Base-by-base conservation (phyloP, 2,329 filamentous ascomycete species). In the Whalleya microplaca region DNA sequence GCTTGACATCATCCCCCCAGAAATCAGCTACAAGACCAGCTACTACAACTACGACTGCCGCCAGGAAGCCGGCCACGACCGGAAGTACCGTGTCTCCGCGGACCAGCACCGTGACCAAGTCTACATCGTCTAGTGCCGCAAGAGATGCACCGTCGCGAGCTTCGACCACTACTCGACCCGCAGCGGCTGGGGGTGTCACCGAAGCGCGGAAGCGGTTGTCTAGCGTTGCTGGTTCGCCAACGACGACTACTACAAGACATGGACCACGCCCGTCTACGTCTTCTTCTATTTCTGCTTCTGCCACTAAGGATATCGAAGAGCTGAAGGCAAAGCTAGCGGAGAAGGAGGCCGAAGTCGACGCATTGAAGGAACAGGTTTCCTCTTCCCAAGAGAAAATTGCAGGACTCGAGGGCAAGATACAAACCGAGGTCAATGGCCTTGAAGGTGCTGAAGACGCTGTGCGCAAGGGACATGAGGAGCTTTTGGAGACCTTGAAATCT, bases 201-300 rank as follows among this genome's bases (percentile, higher is more conserved):
- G 78, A 84, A 43, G 76, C 79, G 18, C 84, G 79, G 68, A 88
- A 86, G 74, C 78, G 84, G 27, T 72, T 87, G 18, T 86, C 85
- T 9, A 77, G 77, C 1, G 75, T 78, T 20, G 75, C 79, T 23
- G 68, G 72, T 1, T 67, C 78, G 2, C 64, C 77, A 14, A 51
- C 73, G 10, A 66, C 74, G 18, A 53, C 73, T 21, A 71, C 75
- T 32, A 59, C 75, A 2, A 73, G 74, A 50, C 79, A 82, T 61
- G 69, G 74, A 4, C 54, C 76, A n/a, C 77, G 78, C 21, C 67
- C 76, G 5, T 79, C 74, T 41, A 68, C 70, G n/a, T 69, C 69
- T 10, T 71, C 68, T 45, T 66, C 72, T 18, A 72, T 74, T 42
- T 70, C 72, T 18, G 73, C 74, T 42, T 70, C 76, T 32, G 75